Conservation (phyloP, 1,284 basidiomycete genomes). For the Ceratobasidium papillatum region DNA sequence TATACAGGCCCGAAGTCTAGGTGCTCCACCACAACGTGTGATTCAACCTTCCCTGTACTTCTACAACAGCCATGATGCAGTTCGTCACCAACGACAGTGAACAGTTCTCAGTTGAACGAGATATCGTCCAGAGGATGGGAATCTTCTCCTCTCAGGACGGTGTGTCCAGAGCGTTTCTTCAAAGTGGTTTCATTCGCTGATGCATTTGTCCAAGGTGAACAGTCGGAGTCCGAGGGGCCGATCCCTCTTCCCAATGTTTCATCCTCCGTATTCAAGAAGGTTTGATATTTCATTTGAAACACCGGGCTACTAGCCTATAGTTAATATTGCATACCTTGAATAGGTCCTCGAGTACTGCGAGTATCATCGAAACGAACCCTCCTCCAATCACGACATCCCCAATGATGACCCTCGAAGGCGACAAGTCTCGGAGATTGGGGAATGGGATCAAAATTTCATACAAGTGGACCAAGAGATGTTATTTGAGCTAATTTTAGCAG, state of each 20-base stretch:
- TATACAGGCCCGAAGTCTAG: not conserved
- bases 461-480: constrained; percentile 59
- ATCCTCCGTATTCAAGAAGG: constrained; percentile 21
- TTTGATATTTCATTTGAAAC: not conserved
- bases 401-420: constrained; percentile 61
- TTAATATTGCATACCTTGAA: not conserved
- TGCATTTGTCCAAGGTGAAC: not conserved
- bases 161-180: not conserved
- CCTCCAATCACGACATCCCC: constrained; percentile 52
- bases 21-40: not conserved
- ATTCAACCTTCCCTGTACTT: not conserved
- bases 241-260: constrained; percentile 8
- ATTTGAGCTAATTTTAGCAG: constrained; percentile 70
- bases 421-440: constrained; percentile 61
- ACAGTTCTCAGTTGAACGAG: not conserved
- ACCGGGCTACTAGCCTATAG: not conserved
- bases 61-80: not conserved
- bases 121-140: not conserved
- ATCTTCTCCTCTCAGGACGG: not conserved
- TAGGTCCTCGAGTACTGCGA: constrained; percentile 70
- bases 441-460: constrained; percentile 68
- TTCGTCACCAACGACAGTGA: constrained; percentile 11
- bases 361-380: constrained; percentile 65
- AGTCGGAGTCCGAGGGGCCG: not conserved
- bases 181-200: too few species aligned